A percentile compares a stretch with the other conserved stretches of the same genome.
These are phyloP conservation scores for Taphrina betulina DNA, from an alignment of 1,139 yeast species.

Conservation along the genomic window DNA sequence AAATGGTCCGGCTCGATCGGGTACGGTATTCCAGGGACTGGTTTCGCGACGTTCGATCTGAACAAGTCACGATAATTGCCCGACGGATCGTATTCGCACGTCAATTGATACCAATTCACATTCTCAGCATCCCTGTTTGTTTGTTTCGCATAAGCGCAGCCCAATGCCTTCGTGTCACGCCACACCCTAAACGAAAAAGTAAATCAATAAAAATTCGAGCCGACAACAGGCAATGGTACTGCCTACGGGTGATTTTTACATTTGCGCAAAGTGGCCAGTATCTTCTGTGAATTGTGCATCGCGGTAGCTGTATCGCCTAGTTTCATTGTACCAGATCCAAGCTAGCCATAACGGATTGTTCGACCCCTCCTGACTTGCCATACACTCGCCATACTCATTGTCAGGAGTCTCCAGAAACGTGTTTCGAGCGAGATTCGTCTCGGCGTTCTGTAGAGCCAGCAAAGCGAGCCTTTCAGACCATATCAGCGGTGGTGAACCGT, in stretches of 20 bases:
- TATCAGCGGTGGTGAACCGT: slow-evolving; percentile 54
- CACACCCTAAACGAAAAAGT: no score
- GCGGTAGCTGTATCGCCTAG: slow-evolving; percentile 53
- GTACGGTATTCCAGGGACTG: no score
- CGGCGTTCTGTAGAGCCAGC: slow-evolving; percentile 64
- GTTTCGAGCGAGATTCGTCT: slow-evolving; percentile 63
- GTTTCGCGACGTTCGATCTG: no score
- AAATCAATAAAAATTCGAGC: no score
- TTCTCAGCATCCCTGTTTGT: slow-evolving; percentile 48
- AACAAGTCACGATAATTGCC: no score
- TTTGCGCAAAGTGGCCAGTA: slow-evolving; percentile 68
- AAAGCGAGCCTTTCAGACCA: slow-evolving; percentile 60
- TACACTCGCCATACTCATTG: slow-evolving; percentile 71
- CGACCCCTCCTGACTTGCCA: slow-evolving; percentile 45
- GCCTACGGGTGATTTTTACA: no score
- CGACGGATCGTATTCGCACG: slow-evolving; percentile 60
- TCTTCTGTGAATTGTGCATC: slow-evolving; percentile 44
- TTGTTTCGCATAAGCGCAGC: slow-evolving; percentile 58
- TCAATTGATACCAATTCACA: slow-evolving; percentile 49
- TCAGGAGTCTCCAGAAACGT: slow-evolving; percentile 73
- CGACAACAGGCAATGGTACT: no score
- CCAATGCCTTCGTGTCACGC: slow-evolving; percentile 60
- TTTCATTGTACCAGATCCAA: slow-evolving; percentile 75
- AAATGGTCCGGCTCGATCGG: no score
- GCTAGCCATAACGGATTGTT: slow-evolving; percentile 53